These are phyloP conservation scores for Furcasterigmium furcatum DNA, from an alignment of 2,329 filamentous ascomycete species.

Conservation along the genomic window DNA sequence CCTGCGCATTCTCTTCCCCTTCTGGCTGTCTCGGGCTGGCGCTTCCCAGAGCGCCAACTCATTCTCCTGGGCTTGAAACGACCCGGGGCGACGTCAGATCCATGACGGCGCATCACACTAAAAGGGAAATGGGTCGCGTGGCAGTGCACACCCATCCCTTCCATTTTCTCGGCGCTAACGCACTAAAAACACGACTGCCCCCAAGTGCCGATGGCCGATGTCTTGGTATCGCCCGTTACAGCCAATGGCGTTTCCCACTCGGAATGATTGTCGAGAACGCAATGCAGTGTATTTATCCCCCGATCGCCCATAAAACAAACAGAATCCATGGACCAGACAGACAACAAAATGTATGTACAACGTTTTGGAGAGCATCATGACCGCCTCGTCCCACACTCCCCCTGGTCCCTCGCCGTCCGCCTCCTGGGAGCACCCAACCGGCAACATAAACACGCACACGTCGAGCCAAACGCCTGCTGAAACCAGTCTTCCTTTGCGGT, in stretches of 20 bases:
- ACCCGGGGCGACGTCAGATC: constrained; percentile 13
- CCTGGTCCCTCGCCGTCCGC: neutral
- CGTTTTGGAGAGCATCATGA: constrained; percentile 25
- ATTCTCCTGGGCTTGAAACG: too few relatives aligned
- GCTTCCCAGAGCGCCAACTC: too few relatives aligned
- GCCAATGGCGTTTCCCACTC: too few relatives aligned
- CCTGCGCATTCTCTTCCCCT: too few relatives aligned
- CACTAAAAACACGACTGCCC: too few relatives aligned
- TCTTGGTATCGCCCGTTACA: too few relatives aligned
- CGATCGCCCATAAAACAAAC: constrained; percentile 23
- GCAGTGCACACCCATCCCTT: constrained; percentile 1
- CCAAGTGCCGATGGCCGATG: too few relatives aligned
- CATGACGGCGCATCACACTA: constrained; percentile 18
- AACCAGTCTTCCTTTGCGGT: constrained; percentile 27
- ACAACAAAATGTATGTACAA: constrained; percentile 38
- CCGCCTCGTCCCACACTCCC: neutral
- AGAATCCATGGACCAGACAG: constrained; percentile 17
- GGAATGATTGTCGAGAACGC: constrained; percentile 2
- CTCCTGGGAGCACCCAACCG: constrained; percentile 10
- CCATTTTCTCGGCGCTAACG: too few relatives aligned
- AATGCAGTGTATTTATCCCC: constrained; percentile 21
- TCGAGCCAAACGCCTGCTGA: constrained; percentile 24
- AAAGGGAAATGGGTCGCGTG: constrained; percentile 2
- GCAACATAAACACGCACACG: constrained; percentile 27
- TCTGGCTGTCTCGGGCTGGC: too few relatives aligned